These are phyloP conservation scores for Psilocybe subaeruginosa DNA, from an alignment of 768 basidiomycete species.

Conservation along the genomic window DNA sequence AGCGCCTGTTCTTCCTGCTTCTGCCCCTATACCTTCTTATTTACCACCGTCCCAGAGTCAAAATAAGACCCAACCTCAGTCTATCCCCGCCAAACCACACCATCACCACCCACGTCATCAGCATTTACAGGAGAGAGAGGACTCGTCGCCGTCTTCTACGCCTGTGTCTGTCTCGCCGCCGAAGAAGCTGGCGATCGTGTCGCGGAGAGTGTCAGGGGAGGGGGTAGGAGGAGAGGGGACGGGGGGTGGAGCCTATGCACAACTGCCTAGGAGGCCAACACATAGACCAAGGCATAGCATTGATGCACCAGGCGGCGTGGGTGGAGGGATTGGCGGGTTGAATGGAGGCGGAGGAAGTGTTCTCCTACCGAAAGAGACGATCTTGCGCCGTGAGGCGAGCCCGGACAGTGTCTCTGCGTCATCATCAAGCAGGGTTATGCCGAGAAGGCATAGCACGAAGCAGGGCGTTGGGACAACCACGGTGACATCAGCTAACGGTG, in stretches of 20 bases:
- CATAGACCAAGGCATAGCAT: constrained; percentile 70
- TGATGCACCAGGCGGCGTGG: constrained; percentile 40
- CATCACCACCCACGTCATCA: neutral
- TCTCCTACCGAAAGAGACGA: constrained; percentile 51
- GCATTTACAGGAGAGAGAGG: neutral
- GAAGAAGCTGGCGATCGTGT: constrained; percentile 58
- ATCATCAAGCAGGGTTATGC: constrained; percentile 46
- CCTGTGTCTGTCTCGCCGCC: constrained; percentile 44
- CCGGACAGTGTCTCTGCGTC: constrained; percentile 50
- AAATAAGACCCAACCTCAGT: constrained; percentile 10
- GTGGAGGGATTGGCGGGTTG: neutral
- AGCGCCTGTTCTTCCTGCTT: constrained; percentile 20
- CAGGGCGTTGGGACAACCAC: constrained; percentile 28
- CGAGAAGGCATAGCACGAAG: constrained; percentile 64
- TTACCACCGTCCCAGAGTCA: neutral
- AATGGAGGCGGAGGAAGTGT: neutral
- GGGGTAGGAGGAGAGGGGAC: constrained; percentile 37
- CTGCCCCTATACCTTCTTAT: neutral
- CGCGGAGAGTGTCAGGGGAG: constrained; percentile 39
- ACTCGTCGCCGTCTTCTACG: neutral
- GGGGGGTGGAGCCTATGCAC: neutral
- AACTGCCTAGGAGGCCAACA: constrained; percentile 46
- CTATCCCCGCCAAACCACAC: constrained; percentile 13
- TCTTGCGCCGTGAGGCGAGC: constrained; percentile 55
- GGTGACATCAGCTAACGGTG: constrained; percentile 9